These are phyloP conservation scores for Solanum chilense DNA, from an alignment of 257 asterid genomes.

Conservation along the genomic window DNA sequence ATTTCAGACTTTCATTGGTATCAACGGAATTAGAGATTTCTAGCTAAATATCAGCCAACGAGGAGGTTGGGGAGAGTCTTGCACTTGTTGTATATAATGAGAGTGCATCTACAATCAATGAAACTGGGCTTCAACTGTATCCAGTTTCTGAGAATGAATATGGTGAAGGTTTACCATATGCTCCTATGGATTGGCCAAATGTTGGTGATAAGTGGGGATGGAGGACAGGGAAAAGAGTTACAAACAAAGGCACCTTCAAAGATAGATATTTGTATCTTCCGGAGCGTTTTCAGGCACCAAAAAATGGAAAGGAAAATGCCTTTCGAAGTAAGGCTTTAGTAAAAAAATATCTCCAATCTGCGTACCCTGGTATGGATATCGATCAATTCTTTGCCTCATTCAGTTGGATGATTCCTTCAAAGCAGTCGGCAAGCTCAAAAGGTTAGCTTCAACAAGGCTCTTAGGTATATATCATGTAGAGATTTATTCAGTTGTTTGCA, in stretches of 20 bases:
- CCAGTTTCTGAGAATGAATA: slow-evolving; percentile 22
- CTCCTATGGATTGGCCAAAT: not conserved
- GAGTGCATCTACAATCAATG: too few relatives aligned
- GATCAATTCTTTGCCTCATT: slow-evolving; percentile 55
- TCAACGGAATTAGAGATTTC: not conserved
- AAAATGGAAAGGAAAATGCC: slow-evolving; percentile 5
- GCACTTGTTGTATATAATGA: slow-evolving; percentile 25
- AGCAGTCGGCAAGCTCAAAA: not conserved
- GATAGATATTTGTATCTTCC: slow-evolving; percentile 70
- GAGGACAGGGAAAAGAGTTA: slow-evolving; percentile 56
- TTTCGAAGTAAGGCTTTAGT: slow-evolving; percentile 52
- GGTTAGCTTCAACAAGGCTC: slow-evolving; percentile 21
- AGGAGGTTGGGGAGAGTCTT: slow-evolving; percentile 42
- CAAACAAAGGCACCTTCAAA: slow-evolving; percentile 30
- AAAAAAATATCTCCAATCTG: slow-evolving; percentile 13
- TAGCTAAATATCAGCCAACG: not conserved
- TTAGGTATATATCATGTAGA: not conserved
- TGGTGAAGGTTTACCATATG: slow-evolving; percentile 62
- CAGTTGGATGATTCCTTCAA: slow-evolving; percentile 73
- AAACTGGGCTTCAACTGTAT: slow-evolving; percentile 7
- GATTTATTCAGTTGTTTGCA: not conserved
- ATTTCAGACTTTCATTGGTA: too few relatives aligned
- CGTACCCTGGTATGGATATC: slow-evolving; percentile 16
- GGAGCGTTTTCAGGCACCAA: not conserved
- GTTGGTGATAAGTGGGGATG: slow-evolving; percentile 21